Percentiles rank a stretch among this genome's conserved stretches.
Evolutionary conservation across 257 asterid species (phyloP).

Genomic region (Lithospermum erythrorhizon): DNA sequence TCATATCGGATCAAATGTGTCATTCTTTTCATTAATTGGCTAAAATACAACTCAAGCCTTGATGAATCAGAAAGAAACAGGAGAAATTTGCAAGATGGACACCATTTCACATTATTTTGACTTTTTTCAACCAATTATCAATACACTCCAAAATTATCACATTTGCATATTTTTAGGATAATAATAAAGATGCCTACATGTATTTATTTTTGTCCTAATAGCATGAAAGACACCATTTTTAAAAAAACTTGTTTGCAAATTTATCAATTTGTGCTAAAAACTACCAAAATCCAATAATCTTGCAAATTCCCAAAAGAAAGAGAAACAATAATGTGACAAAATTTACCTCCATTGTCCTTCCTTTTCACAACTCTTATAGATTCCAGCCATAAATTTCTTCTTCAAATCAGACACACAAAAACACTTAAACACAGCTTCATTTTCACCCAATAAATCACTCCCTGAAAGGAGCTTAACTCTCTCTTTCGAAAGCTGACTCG

Average conservation of each 20-base stretch:
- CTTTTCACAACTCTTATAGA: constrained; percentile 50
- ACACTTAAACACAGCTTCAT: constrained; percentile 58
- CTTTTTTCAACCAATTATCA: too few relatives aligned
- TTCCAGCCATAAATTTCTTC: constrained; percentile 66
- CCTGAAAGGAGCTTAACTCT: constrained; percentile 61
- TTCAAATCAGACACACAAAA: constrained; percentile 80
- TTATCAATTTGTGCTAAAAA: background rate
- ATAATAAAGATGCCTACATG: background rate
- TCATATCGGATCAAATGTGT: too few relatives aligned
- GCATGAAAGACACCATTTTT: background rate
- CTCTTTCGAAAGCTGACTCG: constrained; percentile 48
- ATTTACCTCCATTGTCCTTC: constrained; percentile 62
- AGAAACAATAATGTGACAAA: background rate
- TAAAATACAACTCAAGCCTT: too few relatives aligned
- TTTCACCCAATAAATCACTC: background rate
- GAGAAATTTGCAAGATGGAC: too few relatives aligned
- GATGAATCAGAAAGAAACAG: too few relatives aligned
- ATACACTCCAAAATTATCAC: too few relatives aligned
- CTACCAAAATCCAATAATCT: too few relatives aligned
- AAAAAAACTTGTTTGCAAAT: background rate
- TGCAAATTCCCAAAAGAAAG: too few relatives aligned
- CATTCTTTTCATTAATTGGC: too few relatives aligned
- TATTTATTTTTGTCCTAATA: background rate
- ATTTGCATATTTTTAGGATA: too few relatives aligned
- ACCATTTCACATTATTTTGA: too few relatives aligned